Evolutionary conservation across 805 yeast species (phyloP).

Genomic region (Monosporozyma siamensis): DNA sequence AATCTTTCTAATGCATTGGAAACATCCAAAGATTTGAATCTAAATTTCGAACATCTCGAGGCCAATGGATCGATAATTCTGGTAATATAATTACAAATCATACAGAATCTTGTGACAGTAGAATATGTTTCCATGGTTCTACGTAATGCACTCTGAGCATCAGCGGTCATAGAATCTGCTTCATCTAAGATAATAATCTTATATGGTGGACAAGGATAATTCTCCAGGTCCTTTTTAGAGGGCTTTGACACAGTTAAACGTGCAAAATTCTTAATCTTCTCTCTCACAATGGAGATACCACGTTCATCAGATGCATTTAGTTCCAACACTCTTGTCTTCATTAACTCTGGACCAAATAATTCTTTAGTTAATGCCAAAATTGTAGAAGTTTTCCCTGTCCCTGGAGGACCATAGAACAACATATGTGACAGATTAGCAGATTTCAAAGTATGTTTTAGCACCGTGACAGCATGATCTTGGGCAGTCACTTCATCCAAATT

Average conservation of each 20-base stretch:
- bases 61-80: conserved; percentile 95
- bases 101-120: conserved; percentile 81
- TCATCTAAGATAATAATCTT: conserved; percentile 88
- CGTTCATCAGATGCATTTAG: conserved; percentile 87
- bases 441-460: conserved; percentile 66
- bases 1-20: conserved; percentile 63
- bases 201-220: conserved; percentile 94
- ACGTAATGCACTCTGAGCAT: conserved; percentile 91
- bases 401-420: conserved; percentile 91
- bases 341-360: conserved; percentile 62
- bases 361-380: conserved; percentile 75
- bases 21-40: conserved; percentile 73
- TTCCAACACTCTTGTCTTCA: conserved; percentile 66
- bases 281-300: conserved; percentile 81
- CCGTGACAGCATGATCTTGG: conserved; percentile 81
- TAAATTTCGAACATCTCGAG: conserved; percentile 89
- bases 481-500: conserved; percentile 80
- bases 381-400: conserved; percentile 88
- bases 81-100: conserved; percentile 93
- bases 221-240: conserved; percentile 49
- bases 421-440: conserved; percentile 85
- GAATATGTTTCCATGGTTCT: conserved; percentile 92
- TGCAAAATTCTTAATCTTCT: conserved; percentile 80
- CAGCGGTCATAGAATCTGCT: conserved; percentile 96
- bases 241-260: conserved; percentile 79